A percentile compares a stretch with the other conserved stretches of the same genome.
Evolutionary conservation across 805 yeast species (phyloP).

Genomic region (Torulaspora franciscae): DNA sequence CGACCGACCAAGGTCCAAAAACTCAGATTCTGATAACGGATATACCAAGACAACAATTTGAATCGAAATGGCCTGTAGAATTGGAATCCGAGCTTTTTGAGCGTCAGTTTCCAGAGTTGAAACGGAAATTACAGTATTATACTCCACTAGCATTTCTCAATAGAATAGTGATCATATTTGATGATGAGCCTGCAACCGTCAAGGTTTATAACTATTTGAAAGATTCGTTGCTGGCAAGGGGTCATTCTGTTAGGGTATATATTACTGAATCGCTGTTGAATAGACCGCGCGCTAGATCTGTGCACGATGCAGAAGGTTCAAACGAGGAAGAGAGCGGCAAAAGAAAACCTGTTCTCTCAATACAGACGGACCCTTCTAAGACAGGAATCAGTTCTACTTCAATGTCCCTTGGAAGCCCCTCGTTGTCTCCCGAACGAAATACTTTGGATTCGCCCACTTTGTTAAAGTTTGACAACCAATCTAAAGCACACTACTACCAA

Average conservation of each 20-base stretch:
- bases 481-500: slow-evolving; percentile 27
- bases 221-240: slow-evolving; percentile 9
- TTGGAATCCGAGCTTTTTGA: slow-evolving; percentile 25
- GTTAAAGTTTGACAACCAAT: slow-evolving; percentile 24
- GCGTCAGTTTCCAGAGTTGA: slow-evolving; percentile 23
- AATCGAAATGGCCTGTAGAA: slow-evolving; percentile 25
- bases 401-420: slow-evolving; percentile 23
- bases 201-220: slow-evolving; percentile 23
- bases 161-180: slow-evolving; percentile 41
- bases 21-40: slow-evolving; percentile 35
- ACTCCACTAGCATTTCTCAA: slow-evolving; percentile 41
- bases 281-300: slow-evolving; percentile 27
- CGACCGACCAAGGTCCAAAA: slow-evolving; percentile 7
- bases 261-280: slow-evolving; percentile 35
- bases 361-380: slow-evolving; percentile 26
- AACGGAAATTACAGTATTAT: slow-evolving; percentile 28
- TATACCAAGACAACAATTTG: slow-evolving; percentile 25
- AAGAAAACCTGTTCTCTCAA: slow-evolving; percentile 25
- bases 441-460: slow-evolving; percentile 31
- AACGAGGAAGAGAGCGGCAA: neutral
- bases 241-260: slow-evolving; percentile 27
- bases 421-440: slow-evolving; percentile 32
- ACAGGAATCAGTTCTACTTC: slow-evolving; percentile 23
- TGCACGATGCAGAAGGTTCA: slow-evolving; percentile 7
- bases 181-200: slow-evolving; percentile 25